Evolutionary conservation across 108 stramenopile species (phyloP).

Genomic region (Skeletonema potamos): DNA sequence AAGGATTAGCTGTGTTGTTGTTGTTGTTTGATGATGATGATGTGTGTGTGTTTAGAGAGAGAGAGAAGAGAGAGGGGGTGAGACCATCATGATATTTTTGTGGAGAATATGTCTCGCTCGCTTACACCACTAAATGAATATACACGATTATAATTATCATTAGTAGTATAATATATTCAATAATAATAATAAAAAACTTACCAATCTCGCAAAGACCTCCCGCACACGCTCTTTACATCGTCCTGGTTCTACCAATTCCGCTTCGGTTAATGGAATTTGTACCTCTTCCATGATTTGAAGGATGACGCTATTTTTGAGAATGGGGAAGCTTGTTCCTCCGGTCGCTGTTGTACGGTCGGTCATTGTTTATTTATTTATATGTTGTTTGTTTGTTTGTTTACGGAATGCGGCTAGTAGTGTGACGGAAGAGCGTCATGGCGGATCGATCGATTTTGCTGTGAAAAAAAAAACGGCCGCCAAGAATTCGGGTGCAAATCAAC

Average conservation of each 20-base stretch:
- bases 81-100: too few relatives aligned
- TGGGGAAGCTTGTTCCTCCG: conserved; percentile 63
- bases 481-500: too few relatives aligned
- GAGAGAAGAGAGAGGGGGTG: background rate
- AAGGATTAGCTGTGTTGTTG: conserved; percentile 39
- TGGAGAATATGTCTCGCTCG: too few relatives aligned
- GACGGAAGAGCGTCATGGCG: too few relatives aligned
- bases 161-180: too few relatives aligned
- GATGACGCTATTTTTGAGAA: conserved; percentile 82
- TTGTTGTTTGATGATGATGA: too few relatives aligned
- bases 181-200: conserved; percentile 35
- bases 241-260: conserved; percentile 77
- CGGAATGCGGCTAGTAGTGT: too few relatives aligned
- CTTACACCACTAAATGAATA: too few relatives aligned
- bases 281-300: conserved; percentile 84
- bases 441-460: too few relatives aligned
- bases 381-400: background rate
- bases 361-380: background rate
- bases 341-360: too few relatives aligned
- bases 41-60: background rate
- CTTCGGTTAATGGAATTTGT: conserved; percentile 72
- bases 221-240: conserved; percentile 79
- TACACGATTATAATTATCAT: too few relatives aligned
- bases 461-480: too few relatives aligned
- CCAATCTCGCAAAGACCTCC: conserved; percentile 71